A percentile compares a stretch with the other conserved stretches of the same genome.
Evolutionary conservation across 345 rosid genomes (phyloP).

Genomic region (Corchorus olitorius): DNA sequence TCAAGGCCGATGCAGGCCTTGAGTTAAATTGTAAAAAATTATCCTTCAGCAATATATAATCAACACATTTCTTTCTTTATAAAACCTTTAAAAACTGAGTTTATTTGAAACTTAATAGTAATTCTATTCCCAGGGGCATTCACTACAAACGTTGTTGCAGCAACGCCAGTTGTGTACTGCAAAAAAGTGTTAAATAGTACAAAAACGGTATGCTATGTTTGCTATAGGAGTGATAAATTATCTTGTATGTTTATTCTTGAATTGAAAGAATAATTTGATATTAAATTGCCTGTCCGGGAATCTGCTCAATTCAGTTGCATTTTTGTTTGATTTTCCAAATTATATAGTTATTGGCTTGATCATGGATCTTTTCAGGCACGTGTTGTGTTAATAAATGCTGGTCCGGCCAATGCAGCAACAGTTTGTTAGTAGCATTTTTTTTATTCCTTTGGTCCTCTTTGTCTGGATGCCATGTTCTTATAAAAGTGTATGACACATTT

Average conservation of each 20-base stretch:
- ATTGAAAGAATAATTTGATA: neutral
- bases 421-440: conserved; percentile 38
- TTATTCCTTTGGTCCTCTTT: conserved; percentile 15
- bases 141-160: conserved; percentile 85
- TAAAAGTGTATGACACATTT: neutral
- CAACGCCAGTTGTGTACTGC: conserved; percentile 91
- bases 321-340: neutral
- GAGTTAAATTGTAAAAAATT: conserved; percentile 80
- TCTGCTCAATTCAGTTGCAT: neutral
- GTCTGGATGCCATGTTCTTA: neutral
- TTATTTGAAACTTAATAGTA: too few relatives aligned
- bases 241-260: neutral
- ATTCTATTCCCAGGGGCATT: conserved; percentile 65
- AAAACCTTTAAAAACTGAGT: too few relatives aligned
- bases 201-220: conserved; percentile 45
- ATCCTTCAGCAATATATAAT: conserved; percentile 87
- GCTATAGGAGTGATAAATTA: neutral
- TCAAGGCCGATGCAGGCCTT: conserved; percentile 81
- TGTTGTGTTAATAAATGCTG: conserved; percentile 92
- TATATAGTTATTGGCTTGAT: conserved; percentile 4
- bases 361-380: conserved; percentile 61
- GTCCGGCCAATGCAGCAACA: conserved; percentile 99
- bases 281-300: neutral
- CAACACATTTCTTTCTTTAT: too few relatives aligned
- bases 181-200: conserved; percentile 55